These are phyloP conservation scores for Chiua virens DNA, from an alignment of 768 basidiomycete species.

Conservation along the genomic window DNA sequence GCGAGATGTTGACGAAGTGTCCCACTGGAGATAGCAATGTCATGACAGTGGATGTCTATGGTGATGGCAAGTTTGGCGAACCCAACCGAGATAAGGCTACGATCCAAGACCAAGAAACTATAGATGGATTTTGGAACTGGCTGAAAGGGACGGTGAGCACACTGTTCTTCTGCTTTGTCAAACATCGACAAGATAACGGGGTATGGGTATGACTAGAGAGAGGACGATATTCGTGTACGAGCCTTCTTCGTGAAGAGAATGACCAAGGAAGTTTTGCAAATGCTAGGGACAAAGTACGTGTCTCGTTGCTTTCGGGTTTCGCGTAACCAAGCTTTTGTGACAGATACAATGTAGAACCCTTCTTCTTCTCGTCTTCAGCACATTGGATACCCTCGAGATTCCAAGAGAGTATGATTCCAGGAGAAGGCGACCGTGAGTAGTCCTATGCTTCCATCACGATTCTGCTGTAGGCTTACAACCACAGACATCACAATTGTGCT, in stretches of 20 bases:
- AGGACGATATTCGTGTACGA: constrained; percentile 41
- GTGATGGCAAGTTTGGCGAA: constrained; percentile 10
- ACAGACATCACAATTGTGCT: constrained; percentile 57
- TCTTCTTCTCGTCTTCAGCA: constrained; percentile 62
- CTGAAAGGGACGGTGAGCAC: constrained; percentile 35
- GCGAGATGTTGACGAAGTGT: constrained; percentile 28
- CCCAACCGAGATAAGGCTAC: not conserved
- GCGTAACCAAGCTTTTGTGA: not conserved
- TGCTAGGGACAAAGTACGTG: constrained; percentile 54
- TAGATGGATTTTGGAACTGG: constrained; percentile 35
- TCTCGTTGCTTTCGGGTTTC: not conserved
- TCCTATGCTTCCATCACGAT: constrained; percentile 25
- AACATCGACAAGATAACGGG: not conserved
- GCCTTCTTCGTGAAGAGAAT: constrained; percentile 52
- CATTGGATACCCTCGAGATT: constrained; percentile 71
- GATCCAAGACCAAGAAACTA: constrained; percentile 12
- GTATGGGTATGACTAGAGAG: constrained; percentile 26
- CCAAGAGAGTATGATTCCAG: constrained; percentile 44
- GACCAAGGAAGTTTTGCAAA: constrained; percentile 50
- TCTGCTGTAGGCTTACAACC: not conserved
- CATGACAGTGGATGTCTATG: constrained; percentile 25
- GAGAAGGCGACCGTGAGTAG: constrained; percentile 52
- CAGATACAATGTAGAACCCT: constrained; percentile 58
- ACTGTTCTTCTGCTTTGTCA: not conserved
- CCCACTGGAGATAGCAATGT: constrained; percentile 12